These are phyloP conservation scores for Monosporascus sp. DNA, from an alignment of 2,329 filamentous ascomycete genomes.

Conservation along the genomic window DNA sequence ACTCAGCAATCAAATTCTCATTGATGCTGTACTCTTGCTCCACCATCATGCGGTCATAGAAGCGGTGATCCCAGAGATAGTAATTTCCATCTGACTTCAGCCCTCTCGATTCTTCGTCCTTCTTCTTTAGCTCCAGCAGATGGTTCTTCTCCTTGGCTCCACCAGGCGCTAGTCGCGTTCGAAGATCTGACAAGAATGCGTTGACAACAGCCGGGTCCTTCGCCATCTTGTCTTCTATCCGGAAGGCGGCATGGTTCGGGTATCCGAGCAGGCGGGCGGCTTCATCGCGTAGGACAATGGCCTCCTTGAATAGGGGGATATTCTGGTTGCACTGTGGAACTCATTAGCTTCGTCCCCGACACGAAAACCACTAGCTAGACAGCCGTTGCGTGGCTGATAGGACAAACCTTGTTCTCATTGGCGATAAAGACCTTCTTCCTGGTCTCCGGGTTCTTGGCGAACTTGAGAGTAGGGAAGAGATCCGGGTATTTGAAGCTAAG, in stretches of 20 bases:
- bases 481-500: constrained; percentile 82
- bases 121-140: constrained; percentile 69
- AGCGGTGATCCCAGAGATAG: constrained; percentile 79
- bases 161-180: constrained; percentile 60
- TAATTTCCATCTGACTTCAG: constrained; percentile 62
- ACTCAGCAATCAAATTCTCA: constrained; percentile 75
- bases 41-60: constrained; percentile 74
- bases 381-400: too few species aligned
- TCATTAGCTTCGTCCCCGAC: constrained; percentile 7
- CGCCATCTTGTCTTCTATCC: constrained; percentile 81
- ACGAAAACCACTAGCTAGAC: not conserved
- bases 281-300: constrained; percentile 70
- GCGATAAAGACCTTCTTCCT: constrained; percentile 64
- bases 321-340: constrained; percentile 58
- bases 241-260: constrained; percentile 68
- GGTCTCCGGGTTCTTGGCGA: constrained; percentile 64
- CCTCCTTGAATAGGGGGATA: constrained; percentile 67
- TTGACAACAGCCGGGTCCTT: constrained; percentile 69
- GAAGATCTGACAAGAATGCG: constrained; percentile 67
- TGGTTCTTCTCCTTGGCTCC: constrained; percentile 65
- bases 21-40: constrained; percentile 77
- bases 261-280: constrained; percentile 73
- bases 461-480: constrained; percentile 72
- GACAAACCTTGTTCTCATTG: constrained; percentile 69
- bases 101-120: constrained; percentile 56